Evolutionary conservation across 495 filamentous ascomycete species (phyloP), one percentile per base, ranked within the genome.

Genomic region (Niebla homalea): DNA sequence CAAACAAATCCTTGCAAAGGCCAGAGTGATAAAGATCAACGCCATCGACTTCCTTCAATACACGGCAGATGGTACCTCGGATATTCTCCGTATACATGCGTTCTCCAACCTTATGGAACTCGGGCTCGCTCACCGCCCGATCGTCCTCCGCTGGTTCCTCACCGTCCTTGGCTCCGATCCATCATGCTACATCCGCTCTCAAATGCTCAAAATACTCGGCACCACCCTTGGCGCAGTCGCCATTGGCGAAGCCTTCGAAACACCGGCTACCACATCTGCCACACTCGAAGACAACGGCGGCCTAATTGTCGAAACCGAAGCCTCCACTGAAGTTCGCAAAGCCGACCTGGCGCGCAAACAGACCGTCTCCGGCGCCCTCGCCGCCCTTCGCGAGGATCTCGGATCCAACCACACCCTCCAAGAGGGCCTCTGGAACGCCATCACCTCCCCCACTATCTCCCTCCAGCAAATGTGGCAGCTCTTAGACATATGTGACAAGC

Each of bases 251-350:
- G 58, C 62, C 8, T 21, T 19, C 19, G 46, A 55, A 16, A 62
- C 61, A 25, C 50, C 59, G 26, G 55, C 52, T 18, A 29, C 52
- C 36, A 36, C 37, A 14, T 29, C 44, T 20, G 41, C 36, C 36
- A 50, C 61, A 7, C 46, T 59, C 8, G 61, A 72, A 14, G 67
- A 70, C 10, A 77, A 75, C 44, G 45, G 45, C 32, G 80, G 75
- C n/a, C 68, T 98, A 53, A 80, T 94, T 41, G 79, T 97, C 47
- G 87, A 94, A 53, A 77, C 84, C 57, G 83, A 85, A 55, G 77
- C 77, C 5, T 71, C 78, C 18, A 81, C 82, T 3, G 77, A 83
- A 51, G 71, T 76, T 23, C 76, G 84, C 23, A 77, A 84, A 60
- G 79, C 79, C 2, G 76, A 81, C 55, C 72, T 85, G 16, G 80